These are phyloP conservation scores for Rhodotorula taiwanensis DNA, from an alignment of 768 basidiomycete species.

Conservation along the genomic window DNA sequence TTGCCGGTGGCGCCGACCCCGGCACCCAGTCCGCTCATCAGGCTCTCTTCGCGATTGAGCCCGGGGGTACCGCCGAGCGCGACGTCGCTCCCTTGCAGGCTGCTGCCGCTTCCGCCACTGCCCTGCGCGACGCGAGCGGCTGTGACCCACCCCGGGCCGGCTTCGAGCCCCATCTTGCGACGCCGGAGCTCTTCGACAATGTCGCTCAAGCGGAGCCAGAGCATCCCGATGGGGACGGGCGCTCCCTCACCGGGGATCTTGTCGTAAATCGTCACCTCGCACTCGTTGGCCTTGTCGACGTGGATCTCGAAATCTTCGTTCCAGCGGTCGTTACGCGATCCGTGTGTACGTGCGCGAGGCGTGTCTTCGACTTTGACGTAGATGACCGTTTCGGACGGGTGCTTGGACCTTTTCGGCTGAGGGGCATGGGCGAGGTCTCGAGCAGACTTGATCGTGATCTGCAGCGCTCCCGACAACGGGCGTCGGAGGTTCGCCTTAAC, in stretches of 20 bases:
- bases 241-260: slow-evolving; percentile 64
- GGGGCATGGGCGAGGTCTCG: slow-evolving; percentile 94
- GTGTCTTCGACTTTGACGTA: slow-evolving; percentile 95
- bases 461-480: slow-evolving; percentile 83
- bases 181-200: slow-evolving; percentile 85
- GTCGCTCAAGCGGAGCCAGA: slow-evolving; percentile 92
- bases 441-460: slow-evolving; percentile 79
- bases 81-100: not conserved
- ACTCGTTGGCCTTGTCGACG: slow-evolving; percentile 97
- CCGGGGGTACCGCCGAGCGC: slow-evolving; percentile 37
- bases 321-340: slow-evolving; percentile 86
- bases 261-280: slow-evolving; percentile 92
- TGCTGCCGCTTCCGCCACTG: slow-evolving; percentile 44
- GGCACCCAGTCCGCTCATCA: slow-evolving; percentile 5
- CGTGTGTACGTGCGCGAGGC: slow-evolving; percentile 82
- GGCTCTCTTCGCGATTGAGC: slow-evolving; percentile 7
- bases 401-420: slow-evolving; percentile 49
- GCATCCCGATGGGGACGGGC: slow-evolving; percentile 80
- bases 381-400: slow-evolving; percentile 66
- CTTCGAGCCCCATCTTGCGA: slow-evolving; percentile 84
- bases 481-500: slow-evolving; percentile 93
- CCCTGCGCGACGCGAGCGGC: slow-evolving; percentile 76
- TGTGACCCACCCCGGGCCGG: slow-evolving; percentile 85
- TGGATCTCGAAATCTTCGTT: slow-evolving; percentile 94
- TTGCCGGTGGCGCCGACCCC: slow-evolving; percentile 1